A percentile compares a stretch with the other conserved stretches of the same genome.
phyloP scores from a whole-genome alignment of 768 basidiomycete species.

The Mycena pura region DNA sequence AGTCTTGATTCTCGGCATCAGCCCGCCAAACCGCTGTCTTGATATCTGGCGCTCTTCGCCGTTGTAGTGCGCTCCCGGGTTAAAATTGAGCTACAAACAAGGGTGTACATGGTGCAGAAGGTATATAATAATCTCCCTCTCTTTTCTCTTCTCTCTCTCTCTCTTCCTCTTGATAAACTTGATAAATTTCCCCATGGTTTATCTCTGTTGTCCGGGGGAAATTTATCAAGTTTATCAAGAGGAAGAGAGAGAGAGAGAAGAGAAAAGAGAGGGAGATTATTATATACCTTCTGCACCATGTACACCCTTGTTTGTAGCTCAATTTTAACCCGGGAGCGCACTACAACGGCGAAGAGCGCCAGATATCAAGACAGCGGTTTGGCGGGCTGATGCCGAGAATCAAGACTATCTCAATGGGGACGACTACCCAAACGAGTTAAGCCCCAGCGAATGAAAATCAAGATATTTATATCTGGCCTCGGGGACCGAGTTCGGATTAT shows the following conservation, averaged over 20 bases:
- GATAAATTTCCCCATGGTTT: slow-evolving; percentile 10
- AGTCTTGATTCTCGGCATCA: slow-evolving; percentile 6
- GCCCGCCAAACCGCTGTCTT: neutral
- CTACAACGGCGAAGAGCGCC: neutral
- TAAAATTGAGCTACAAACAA: neutral
- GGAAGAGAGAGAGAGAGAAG: neutral
- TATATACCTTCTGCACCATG: neutral
- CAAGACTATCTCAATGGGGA: slow-evolving; percentile 8
- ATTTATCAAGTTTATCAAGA: slow-evolving; percentile 14
- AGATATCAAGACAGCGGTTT: slow-evolving; percentile 2
- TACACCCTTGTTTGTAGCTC: neutral
- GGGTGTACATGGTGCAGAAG: neutral
- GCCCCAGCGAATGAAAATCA: slow-evolving; percentile 10
- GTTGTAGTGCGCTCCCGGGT: neutral
- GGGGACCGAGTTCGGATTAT: too few relatives aligned
- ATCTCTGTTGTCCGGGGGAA: slow-evolving; percentile 8
- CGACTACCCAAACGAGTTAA: slow-evolving; percentile 8
- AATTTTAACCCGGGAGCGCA: neutral
- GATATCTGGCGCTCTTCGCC: neutral
- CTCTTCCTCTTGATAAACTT: slow-evolving; percentile 15
- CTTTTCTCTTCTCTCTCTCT: slow-evolving; percentile 6
- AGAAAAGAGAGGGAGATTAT: slow-evolving; percentile 15
- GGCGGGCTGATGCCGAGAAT: neutral
- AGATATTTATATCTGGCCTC: neutral
- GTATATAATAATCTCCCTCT: slow-evolving; percentile 12